Percentiles rank a stretch among this genome's conserved stretches.
Evolutionary conservation across 257 asterid species (phyloP).

Genomic region (Mentha longifolia): DNA sequence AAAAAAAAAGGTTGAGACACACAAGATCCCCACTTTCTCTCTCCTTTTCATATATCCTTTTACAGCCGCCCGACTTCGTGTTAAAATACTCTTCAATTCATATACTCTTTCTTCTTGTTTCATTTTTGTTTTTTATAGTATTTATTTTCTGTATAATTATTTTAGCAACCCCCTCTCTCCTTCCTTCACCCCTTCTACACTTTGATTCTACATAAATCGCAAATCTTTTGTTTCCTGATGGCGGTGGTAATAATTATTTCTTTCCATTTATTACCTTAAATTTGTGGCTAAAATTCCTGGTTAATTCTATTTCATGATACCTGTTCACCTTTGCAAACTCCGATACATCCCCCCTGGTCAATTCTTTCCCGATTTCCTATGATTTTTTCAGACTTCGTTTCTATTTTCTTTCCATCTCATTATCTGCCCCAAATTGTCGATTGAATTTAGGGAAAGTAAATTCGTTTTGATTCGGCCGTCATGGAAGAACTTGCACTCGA

Average conservation of each 20-base stretch:
- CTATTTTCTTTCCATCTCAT: neutral
- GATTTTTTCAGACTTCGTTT: neutral
- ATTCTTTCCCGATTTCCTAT: neutral
- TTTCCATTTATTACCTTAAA: no score
- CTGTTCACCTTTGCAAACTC: neutral
- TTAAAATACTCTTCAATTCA: neutral
- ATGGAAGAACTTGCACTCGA: slow-evolving; percentile 23
- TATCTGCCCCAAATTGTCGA: neutral
- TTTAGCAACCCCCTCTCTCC: no score
- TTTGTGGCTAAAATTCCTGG: no score
- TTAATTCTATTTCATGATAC: no score
- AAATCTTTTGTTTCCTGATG: no score
- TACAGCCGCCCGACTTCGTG: neutral
- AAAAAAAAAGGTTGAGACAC: neutral
- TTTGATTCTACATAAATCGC: no score
- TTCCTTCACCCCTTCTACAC: no score
- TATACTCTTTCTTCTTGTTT: neutral
- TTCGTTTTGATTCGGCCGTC: slow-evolving; percentile 1
- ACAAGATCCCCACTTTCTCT: neutral
- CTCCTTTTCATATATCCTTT: neutral
- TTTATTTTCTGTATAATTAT: no score
- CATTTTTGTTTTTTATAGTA: no score
- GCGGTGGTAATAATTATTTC: no score
- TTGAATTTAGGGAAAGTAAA: neutral
- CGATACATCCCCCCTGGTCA: neutral